Evolutionary conservation across 2,329 filamentous ascomycete genomes (phyloP), one percentile per base, ranked within the genome.

Genomic region (Aspergillus intermedius): DNA sequence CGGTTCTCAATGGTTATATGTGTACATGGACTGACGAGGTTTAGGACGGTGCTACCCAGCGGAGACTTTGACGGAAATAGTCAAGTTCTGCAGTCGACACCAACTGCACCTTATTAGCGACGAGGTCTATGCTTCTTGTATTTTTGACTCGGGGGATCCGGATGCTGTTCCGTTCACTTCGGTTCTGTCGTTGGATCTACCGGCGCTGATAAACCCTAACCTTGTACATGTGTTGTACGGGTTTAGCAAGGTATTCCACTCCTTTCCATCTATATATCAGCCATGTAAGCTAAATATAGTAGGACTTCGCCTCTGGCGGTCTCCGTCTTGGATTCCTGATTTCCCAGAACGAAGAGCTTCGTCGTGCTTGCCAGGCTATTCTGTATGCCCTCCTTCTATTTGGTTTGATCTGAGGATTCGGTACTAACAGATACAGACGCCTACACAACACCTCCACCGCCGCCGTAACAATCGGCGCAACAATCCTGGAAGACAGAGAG

Each of bases 111-210:
- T 81, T 23, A 73, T 81, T 57, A 74, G 71, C 53, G 78, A 81
- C 56, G 79, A 82, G 56, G 72, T 82, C 12, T 81, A 82, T 55
- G 79, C 76, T 3, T 60, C 77, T 1, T 79, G 76, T 5, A 65
- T 75, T 1, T 81, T 74, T 57, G 54, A 69, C 17, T 56, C 61
- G 1, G 77, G 42, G 50, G 70, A 62, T 45, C 58, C 51, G 2
- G 23, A 55, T 3, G 61, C 61, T 2, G 51, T 65, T 1, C 64
- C 68, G 0, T 80, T 80, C 49, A 67, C 67, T 3, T 78, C 76
- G 0, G 62, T 68, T 1, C 64, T 78, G 2, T 66, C 74, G 0
- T 65, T 79, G 12, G 63, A 74, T 28, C 62, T 66, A 0, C 49
- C 59, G 0, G 68, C 59, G 0, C 49, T 76, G 28, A 77, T 81